Evolutionary conservation across 176 grass and related monocot species (phyloP), one percentile per base, ranked within the genome.

Genomic region (Rhynchospora tenuis): DNA sequence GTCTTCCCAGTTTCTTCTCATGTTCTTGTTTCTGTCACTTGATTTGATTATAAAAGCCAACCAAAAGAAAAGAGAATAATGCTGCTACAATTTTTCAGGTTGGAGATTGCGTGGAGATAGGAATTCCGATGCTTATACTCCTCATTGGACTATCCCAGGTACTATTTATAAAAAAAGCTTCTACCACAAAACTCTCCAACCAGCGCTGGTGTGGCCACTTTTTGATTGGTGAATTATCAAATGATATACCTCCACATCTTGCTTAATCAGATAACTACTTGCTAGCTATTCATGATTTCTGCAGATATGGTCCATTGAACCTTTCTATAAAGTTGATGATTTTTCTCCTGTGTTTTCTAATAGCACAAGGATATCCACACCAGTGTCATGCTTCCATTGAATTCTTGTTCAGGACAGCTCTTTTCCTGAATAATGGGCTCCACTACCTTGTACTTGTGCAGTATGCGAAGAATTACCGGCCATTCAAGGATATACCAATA

Each of bases 131-230:
- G 89, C 81, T 90, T 45, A 75, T 90, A 66, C 23, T 90, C 44
- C 81, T 90, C 38, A 86, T 90, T 50, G 89, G 89, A 65, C 9
- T 90, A 33, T 90, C 89, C 26, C 89, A 90, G 89, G 89, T 87
- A 43, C 60, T 55, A 45, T 61, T 29, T 27, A 5, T 75, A 54
- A 64, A 13, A 7, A 43, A 27, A 85, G 29, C 28, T 76, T 76
- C 2, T 85, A 14, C n/a, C 13, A 12, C n/a, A 50, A 73, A 16
- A 59, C 46, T 59, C 22, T 43, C 33, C 31, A 64, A 42, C 17
- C n/a, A 81, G 22, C 60, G 46, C 59, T 64, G 56, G 38, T 3
- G 7, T 51, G 60, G 42, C 61, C 70, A 73, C 20, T 5, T n/a
- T 82, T 29, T 82, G 47, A 51, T 23, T 81, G 28, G 5, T 8